A percentile compares a stretch with the other conserved stretches of the same genome.
phyloP scores from a whole-genome alignment of 495 filamentous ascomycete species.

The Pseudoneurospora amorphoporcata region DNA sequence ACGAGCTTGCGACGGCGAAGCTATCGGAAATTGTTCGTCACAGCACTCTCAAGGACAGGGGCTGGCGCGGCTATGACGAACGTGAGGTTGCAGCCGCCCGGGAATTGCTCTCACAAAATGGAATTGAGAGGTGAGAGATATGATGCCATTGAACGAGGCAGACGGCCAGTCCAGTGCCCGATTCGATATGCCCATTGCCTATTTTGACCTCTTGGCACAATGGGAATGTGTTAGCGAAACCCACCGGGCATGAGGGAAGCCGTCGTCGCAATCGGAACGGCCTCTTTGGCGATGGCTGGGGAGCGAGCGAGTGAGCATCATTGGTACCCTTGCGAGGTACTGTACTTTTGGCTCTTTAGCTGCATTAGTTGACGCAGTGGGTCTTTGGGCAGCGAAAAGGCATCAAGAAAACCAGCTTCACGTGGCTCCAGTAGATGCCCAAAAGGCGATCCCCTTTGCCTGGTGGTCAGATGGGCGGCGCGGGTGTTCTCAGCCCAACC shows the following conservation, averaged over 20 bases:
- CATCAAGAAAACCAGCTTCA: conserved; percentile 12
- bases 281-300: conserved; percentile 1
- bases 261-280: conserved; percentile 1
- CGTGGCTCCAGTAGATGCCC: conserved; percentile 26
- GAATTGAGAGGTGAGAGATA: conserved; percentile 26
- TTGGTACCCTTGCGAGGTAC: conserved; percentile 13
- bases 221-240: background rate
- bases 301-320: conserved; percentile 3
- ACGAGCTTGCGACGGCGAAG: conserved; percentile 60
- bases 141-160: background rate
- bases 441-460: conserved; percentile 7
- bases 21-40: conserved; percentile 66
- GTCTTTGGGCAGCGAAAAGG: conserved; percentile 24
- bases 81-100: conserved; percentile 70
- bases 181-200: conserved; percentile 11
- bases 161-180: conserved; percentile 17
- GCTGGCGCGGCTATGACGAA: conserved; percentile 62
- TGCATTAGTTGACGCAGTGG: conserved; percentile 20
- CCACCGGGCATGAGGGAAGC: background rate
- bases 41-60: conserved; percentile 46
- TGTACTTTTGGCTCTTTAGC: background rate
- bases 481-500: conserved; percentile 23
- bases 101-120: conserved; percentile 49
- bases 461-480: conserved; percentile 12
- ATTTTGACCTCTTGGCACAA: background rate